Percentiles rank a stretch among this genome's conserved stretches.
These are phyloP conservation scores for Ceratocystis huliohia DNA, from an alignment of 2,329 filamentous ascomycete species.

Conservation along the genomic window DNA sequence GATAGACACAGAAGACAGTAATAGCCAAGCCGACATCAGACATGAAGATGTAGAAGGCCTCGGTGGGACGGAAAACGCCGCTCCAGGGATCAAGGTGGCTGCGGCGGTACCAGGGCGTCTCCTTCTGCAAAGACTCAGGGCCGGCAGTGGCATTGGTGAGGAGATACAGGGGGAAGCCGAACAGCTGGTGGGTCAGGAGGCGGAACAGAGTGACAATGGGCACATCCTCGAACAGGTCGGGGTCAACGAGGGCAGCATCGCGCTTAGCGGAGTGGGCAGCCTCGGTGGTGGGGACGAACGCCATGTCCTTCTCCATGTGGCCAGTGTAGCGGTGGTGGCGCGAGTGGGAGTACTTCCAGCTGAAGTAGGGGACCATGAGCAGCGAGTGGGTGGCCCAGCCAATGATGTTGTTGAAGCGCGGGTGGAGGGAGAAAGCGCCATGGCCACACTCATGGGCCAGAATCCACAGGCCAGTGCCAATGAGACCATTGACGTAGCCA, in stretches of 20 bases:
- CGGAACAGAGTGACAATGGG: conserved; percentile 43
- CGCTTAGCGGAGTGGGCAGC: conserved; percentile 27
- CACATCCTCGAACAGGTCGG: conserved; percentile 50
- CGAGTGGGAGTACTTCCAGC: conserved; percentile 58
- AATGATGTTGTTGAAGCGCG: conserved; percentile 44
- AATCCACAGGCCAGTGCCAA: conserved; percentile 58
- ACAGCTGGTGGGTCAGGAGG: conserved; percentile 48
- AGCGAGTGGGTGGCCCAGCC: conserved; percentile 55
- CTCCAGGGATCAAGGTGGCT: conserved; percentile 51
- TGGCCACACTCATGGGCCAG: conserved; percentile 61
- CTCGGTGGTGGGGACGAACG: conserved; percentile 44
- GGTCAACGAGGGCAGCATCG: conserved; percentile 31
- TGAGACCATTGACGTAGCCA: conserved; percentile 48
- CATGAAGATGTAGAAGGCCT: conserved; percentile 43
- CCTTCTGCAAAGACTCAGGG: conserved; percentile 35
- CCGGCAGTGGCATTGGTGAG: conserved; percentile 45
- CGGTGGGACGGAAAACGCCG: conserved; percentile 46
- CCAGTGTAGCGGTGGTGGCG: conserved; percentile 58
- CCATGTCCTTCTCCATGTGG: conserved; percentile 56
- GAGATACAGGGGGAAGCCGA: conserved; percentile 53
- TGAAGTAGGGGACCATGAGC: conserved; percentile 57
- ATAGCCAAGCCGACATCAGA: conserved; percentile 48
- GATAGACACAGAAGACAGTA: conserved; percentile 39
- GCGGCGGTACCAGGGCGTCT: conserved; percentile 32
- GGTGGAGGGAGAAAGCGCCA: conserved; percentile 49